These are phyloP conservation scores for Coniferiporia weirii DNA, from an alignment of 1,284 basidiomycete species.

Conservation along the genomic window DNA sequence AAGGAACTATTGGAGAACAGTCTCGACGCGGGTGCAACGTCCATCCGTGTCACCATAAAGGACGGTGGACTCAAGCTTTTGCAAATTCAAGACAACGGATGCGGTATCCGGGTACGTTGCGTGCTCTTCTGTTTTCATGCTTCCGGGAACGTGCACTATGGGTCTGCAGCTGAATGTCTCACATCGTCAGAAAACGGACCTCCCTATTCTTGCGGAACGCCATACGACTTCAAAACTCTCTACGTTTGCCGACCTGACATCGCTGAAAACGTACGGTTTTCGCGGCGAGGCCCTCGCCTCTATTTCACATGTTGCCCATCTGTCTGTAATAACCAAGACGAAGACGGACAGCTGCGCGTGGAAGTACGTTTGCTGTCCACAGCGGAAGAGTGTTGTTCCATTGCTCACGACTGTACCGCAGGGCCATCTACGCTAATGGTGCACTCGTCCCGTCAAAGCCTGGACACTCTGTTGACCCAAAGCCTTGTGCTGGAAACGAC, in stretches of 20 bases:
- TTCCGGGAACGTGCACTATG: background rate
- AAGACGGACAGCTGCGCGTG: conserved; percentile 77
- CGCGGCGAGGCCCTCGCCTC: conserved; percentile 96
- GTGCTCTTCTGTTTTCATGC: background rate
- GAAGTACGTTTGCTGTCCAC: conserved; percentile 56
- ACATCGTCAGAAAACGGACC: conserved; percentile 52
- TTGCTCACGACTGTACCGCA: conserved; percentile 28
- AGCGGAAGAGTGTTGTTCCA: background rate
- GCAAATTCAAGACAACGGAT: conserved; percentile 96
- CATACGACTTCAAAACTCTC: conserved; percentile 96
- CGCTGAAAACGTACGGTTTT: conserved; percentile 93
- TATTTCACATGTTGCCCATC: conserved; percentile 90
- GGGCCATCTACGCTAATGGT: conserved; percentile 80
- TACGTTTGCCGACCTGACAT: conserved; percentile 81
- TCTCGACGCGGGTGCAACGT: conserved; percentile 87
- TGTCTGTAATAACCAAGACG: conserved; percentile 89
- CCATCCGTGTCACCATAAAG: conserved; percentile 85
- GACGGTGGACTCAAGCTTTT: conserved; percentile 95
- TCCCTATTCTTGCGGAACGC: conserved; percentile 89
- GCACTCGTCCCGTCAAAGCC: conserved; percentile 62
- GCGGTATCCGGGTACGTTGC: conserved; percentile 75
- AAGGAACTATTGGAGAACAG: conserved; percentile 97
- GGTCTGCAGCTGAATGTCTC: too few relatives aligned
- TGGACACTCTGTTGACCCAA: conserved; percentile 68
- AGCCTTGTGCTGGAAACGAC: conserved; percentile 90